These are phyloP conservation scores for Babesia microti DNA, from an alignment of 169 alveolate species.

Conservation along the genomic window DNA sequence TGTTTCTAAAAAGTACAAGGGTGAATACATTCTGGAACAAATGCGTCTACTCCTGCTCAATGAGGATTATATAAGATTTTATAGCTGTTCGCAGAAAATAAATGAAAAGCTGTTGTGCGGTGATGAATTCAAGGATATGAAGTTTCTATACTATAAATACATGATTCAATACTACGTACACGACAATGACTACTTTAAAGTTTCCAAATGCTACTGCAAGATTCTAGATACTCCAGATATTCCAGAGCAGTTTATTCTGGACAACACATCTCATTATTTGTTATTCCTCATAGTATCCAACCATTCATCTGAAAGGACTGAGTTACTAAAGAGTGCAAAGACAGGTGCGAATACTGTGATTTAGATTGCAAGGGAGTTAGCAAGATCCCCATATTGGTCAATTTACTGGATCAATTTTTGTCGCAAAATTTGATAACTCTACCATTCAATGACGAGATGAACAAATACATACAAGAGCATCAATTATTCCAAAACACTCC, in stretches of 20 bases:
- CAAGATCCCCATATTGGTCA: conserved; percentile 32
- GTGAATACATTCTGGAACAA: conserved; percentile 52
- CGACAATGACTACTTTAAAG: conserved; percentile 41
- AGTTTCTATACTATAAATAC: conserved; percentile 46
- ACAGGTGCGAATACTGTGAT: conserved; percentile 14
- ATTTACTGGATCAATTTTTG: conserved; percentile 39
- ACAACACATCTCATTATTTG: conserved; percentile 17
- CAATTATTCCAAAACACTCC: conserved; percentile 3
- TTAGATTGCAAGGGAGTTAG: conserved; percentile 39
- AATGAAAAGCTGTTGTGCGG: conserved; percentile 37
- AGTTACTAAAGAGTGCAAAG: conserved; percentile 23
- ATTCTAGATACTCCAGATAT: conserved; percentile 9
- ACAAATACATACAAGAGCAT: not conserved
- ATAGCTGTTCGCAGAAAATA: conserved; percentile 52
- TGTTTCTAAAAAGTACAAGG: conserved; percentile 46
- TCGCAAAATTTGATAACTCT: conserved; percentile 42
- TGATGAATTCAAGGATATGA: conserved; percentile 30
- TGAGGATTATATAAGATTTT: conserved; percentile 56
- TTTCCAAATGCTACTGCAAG: conserved; percentile 38
- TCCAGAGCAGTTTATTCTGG: conserved; percentile 2
- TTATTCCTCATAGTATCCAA: conserved; percentile 25
- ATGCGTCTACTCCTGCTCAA: conserved; percentile 53
- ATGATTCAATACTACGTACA: conserved; percentile 54
- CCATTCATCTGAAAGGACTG: conserved; percentile 10
- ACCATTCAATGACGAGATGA: conserved; percentile 26